These are phyloP conservation scores for Theobroma cacao DNA, from an alignment of 345 rosid species.

Conservation along the genomic window DNA sequence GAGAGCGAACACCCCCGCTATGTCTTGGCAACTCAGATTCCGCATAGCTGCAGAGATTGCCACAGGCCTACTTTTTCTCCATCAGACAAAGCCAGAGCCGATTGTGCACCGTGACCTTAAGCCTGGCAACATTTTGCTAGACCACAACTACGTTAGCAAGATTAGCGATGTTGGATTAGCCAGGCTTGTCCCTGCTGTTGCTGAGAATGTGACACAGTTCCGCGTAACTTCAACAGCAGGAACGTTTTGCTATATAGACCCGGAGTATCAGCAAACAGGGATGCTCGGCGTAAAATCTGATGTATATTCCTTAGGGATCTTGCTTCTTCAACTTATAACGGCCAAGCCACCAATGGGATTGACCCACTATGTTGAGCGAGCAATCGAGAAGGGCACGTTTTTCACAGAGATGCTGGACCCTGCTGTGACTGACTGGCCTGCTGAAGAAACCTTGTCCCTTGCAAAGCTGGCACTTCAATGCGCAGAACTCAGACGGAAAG, in stretches of 20 bases:
- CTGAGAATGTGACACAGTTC: conserved; percentile 75
- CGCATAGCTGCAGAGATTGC: conserved; percentile 83
- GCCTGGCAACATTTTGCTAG: conserved; percentile 87
- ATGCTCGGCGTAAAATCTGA: conserved; percentile 92
- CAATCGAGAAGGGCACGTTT: conserved; percentile 59
- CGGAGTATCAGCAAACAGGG: conserved; percentile 96
- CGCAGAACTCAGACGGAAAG: conserved; percentile 79
- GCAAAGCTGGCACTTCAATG: conserved; percentile 68
- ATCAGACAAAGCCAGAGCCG: conserved; percentile 94
- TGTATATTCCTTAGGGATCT: conserved; percentile 76
- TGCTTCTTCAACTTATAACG: conserved; percentile 80
- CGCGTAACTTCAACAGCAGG: conserved; percentile 81
- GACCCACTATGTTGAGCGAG: conserved; percentile 45
- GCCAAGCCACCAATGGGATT: conserved; percentile 76
- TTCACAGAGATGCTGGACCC: conserved; percentile 58
- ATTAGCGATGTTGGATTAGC: conserved; percentile 90
- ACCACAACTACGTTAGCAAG: conserved; percentile 78
- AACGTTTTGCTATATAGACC: conserved; percentile 91
- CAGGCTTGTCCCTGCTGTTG: conserved; percentile 72
- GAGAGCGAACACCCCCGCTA: conserved; percentile 48
- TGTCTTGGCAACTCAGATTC: conserved; percentile 88
- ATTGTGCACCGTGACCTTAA: conserved; percentile 96
- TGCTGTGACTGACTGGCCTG: conserved; percentile 72
- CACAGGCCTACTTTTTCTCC: conserved; percentile 84
- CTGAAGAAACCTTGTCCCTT: conserved; percentile 52